Base-by-base conservation (phyloP, 73 alveolate species). In the Paramecium biaurelia region DNA sequence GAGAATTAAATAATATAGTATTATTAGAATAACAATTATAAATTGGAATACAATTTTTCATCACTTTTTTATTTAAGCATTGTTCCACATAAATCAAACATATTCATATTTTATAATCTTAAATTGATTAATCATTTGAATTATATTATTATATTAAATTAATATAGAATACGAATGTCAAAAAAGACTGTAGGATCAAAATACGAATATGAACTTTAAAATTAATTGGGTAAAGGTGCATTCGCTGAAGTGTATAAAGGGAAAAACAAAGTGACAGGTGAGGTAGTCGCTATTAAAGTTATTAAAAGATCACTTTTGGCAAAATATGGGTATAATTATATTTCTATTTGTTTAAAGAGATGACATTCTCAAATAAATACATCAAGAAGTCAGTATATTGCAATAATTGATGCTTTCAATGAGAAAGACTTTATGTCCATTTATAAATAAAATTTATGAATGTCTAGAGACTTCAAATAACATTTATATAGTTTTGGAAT, bases 211-310 rank as follows among this genome's bases (percentile, higher is more conserved):
- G 85, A 76, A 20, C 85, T 58, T 20, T 35, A 76, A 30, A 53
- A 70, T 38, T 41, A 56, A 28, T 45, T 89, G 47, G 94, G 94
- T 24, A 12, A 38, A 28, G 94, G 94, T 20, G 94, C 94, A 2
- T 89, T 89, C 43, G 94, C 94, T 4, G 68, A 89, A 20, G 94
- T 89, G 26, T 89, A 41, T 45, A 89, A 89, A 32, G 94, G 94
- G n/a, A 43, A 28, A 32, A 89, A 89, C 24, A 89, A 72, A 26
- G 70, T 43, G 15, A 89, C 94, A 26, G 87, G 87, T 24, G 87
- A 76, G 12, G 70, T 49, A 23, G 94, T 89, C 10, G 94, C 94
- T 32, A 89, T 89, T 15, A 89, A 89, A 72, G 94, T 89, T 15
- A 89, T 89, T 3, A 89, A 72, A 30, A 89, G 94, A 70, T 28